phyloP scores from a whole-genome alignment of 345 rosid species.

The Trapa incisa region DNA sequence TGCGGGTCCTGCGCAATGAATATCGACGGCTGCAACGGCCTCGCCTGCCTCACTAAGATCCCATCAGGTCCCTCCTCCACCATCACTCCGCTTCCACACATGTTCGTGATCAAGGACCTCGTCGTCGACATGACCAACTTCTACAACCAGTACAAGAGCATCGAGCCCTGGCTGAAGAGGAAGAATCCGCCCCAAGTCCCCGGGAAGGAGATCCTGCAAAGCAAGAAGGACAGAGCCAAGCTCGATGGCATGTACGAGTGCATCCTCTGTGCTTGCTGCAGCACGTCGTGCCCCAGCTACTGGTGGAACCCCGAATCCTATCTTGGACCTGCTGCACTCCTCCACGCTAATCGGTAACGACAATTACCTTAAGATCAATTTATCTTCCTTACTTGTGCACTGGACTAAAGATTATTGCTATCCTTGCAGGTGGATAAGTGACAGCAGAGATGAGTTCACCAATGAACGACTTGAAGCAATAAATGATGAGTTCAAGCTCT shows the following conservation, averaged over 20 bases:
- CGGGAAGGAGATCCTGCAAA: conserved; percentile 80
- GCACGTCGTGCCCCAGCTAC: conserved; percentile 89
- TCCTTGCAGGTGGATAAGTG: conserved; percentile 80
- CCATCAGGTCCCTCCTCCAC: conserved; percentile 24
- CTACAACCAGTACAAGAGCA: conserved; percentile 92
- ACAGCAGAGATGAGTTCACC: conserved; percentile 89
- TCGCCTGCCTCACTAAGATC: conserved; percentile 87
- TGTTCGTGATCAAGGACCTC: conserved; percentile 90
- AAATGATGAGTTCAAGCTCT: conserved; percentile 82
- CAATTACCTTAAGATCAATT: not conserved
- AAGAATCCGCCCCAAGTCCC: conserved; percentile 47
- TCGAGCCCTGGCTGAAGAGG: conserved; percentile 98
- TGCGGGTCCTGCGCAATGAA: conserved; percentile 97
- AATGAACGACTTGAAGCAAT: conserved; percentile 79
- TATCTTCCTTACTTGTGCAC: not conserved
- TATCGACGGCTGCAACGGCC: conserved; percentile 89
- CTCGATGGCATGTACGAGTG: conserved; percentile 98
- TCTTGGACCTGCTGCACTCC: conserved; percentile 88
- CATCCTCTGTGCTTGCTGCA: conserved; percentile 86
- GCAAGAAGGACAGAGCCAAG: conserved; percentile 82
- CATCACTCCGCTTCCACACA: conserved; percentile 79
- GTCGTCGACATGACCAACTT: conserved; percentile 97
- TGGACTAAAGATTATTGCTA: not conserved
- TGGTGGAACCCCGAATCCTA: conserved; percentile 99
- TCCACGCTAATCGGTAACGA: conserved; percentile 74